A percentile compares a stretch with the other conserved stretches of the same genome.
Conservation (phyloP, 2,329 filamentous ascomycete genomes). For the Raffaelea deltoideospora region DNA sequence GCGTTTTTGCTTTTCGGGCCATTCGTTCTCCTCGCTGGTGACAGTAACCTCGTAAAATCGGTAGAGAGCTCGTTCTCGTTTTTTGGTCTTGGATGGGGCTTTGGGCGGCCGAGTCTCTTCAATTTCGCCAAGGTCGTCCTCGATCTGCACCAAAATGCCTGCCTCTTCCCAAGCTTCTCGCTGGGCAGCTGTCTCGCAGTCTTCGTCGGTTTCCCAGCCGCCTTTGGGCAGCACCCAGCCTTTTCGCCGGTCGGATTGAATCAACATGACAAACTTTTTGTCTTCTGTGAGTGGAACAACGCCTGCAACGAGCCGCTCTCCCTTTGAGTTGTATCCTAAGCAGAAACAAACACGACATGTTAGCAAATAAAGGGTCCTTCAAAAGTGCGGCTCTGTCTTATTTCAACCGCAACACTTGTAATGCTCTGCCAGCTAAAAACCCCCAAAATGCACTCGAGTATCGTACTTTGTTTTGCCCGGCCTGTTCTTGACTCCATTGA, state of each 20-base stretch:
- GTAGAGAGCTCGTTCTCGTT: constrained; percentile 48
- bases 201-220: constrained; percentile 92
- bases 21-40: constrained; percentile 66
- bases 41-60: constrained; percentile 84
- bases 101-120: constrained; percentile 72
- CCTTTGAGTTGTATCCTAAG: constrained; percentile 78
- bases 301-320: constrained; percentile 88
- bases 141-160: constrained; percentile 73
- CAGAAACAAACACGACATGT: background rate
- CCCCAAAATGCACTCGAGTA: background rate
- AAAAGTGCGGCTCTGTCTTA: background rate
- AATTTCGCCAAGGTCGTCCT: constrained; percentile 75
- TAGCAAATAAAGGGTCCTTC: constrained; percentile 8
- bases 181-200: constrained; percentile 68
- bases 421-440: background rate
- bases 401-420: background rate
- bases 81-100: constrained; percentile 34
- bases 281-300: constrained; percentile 80
- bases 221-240: constrained; percentile 97
- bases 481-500: constrained; percentile 62
- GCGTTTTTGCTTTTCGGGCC: constrained; percentile 90
- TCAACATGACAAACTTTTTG: constrained; percentile 77
- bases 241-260: constrained; percentile 79
- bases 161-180: constrained; percentile 97
- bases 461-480: constrained; percentile 70